phyloP scores from a whole-genome alignment of 257 asterid species.

The Anisodus acutangulus region DNA sequence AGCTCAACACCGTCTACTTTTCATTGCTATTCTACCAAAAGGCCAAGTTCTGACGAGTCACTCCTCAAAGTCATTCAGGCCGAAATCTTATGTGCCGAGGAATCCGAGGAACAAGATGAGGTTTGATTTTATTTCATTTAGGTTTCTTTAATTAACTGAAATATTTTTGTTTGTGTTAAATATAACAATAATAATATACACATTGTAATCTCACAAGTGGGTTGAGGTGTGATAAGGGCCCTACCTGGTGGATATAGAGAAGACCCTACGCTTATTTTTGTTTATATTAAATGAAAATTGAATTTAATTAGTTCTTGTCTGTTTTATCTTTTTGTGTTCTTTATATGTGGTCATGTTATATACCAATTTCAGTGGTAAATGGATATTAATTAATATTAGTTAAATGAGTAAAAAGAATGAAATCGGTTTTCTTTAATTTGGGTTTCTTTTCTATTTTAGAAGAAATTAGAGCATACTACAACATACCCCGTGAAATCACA shows the following conservation, averaged over 20 bases:
- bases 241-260: too few species aligned
- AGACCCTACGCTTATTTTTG: not conserved
- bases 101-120: conserved; percentile 34
- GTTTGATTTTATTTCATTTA: not conserved
- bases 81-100: conserved; percentile 62
- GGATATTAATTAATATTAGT: not conserved
- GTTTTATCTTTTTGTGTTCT: not conserved
- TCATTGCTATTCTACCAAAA: conserved; percentile 47
- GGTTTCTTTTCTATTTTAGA: too few species aligned
- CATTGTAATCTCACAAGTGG: too few species aligned
- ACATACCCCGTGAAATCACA: too few species aligned
- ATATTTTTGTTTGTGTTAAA: too few species aligned
- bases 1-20: conserved; percentile 52
- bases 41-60: conserved; percentile 53
- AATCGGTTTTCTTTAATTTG: too few species aligned
- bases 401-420: not conserved
- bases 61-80: conserved; percentile 57
- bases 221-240: too few species aligned
- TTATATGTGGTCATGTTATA: not conserved
- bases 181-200: too few species aligned
- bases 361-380: too few species aligned
- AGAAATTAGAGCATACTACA: too few species aligned
- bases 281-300: not conserved
- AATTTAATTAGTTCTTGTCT: not conserved
- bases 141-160: too few species aligned